Percentiles rank a stretch among this genome's conserved stretches.
These are phyloP conservation scores for Sonneratia alba DNA, from an alignment of 345 rosid species.

Conservation along the genomic window DNA sequence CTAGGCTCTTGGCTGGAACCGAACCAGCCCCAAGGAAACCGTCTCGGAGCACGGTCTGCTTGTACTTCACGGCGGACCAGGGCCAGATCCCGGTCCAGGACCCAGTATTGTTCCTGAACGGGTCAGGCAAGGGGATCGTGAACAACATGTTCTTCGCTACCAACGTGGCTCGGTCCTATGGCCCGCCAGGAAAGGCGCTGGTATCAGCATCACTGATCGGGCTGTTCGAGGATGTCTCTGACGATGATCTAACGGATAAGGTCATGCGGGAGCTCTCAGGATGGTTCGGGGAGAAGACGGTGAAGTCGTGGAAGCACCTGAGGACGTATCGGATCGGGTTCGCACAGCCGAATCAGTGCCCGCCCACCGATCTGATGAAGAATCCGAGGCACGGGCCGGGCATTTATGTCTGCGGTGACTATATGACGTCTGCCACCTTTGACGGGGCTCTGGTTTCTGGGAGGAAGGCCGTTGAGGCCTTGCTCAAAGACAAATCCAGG, in stretches of 20 bases:
- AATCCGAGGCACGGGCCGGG: constrained; percentile 31
- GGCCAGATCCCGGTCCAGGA: constrained; percentile 49
- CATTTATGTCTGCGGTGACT: constrained; percentile 65
- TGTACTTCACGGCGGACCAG: constrained; percentile 57
- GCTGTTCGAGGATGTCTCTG: constrained; percentile 35
- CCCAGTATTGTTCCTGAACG: constrained; percentile 71
- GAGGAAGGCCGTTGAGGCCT: constrained; percentile 65
- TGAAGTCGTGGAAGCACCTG: constrained; percentile 61
- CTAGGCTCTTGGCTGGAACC: constrained; percentile 44
- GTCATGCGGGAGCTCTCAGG: constrained; percentile 49
- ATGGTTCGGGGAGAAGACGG: constrained; percentile 55
- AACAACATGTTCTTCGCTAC: constrained; percentile 89
- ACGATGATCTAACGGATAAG: constrained; percentile 38
- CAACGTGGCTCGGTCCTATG: constrained; percentile 72
- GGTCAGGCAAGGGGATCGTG: constrained; percentile 64
- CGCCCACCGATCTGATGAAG: constrained; percentile 65
- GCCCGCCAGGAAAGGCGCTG: constrained; percentile 56
- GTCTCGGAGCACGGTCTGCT: constrained; percentile 57
- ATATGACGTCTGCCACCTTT: constrained; percentile 71
- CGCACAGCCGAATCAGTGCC: constrained; percentile 81
- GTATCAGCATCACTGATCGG: constrained; percentile 81
- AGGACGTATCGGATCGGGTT: constrained; percentile 58
- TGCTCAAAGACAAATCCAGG: constrained; percentile 32
- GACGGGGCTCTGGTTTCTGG: constrained; percentile 92
- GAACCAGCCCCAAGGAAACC: constrained; percentile 27